A percentile compares a stretch with the other conserved stretches of the same genome.
These are phyloP conservation scores for Tolypocladium endophyticum DNA, from an alignment of 2,329 filamentous ascomycete species.

Conservation along the genomic window DNA sequence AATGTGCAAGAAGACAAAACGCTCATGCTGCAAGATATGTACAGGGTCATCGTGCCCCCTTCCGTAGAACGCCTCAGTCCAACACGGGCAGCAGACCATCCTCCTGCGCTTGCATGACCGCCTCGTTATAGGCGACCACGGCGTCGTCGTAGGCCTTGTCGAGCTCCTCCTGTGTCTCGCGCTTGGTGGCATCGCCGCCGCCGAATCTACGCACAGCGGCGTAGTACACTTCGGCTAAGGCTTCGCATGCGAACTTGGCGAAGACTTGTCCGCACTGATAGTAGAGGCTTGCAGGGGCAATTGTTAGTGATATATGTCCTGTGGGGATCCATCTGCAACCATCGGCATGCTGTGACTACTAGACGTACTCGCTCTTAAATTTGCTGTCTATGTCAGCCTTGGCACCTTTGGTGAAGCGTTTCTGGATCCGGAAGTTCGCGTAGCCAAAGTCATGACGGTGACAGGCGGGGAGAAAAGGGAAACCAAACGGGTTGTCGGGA, in stretches of 20 bases:
- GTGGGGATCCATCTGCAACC: not conserved
- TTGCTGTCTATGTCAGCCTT: conserved; percentile 36
- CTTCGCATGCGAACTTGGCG: conserved; percentile 15
- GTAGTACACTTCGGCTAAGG: conserved; percentile 29
- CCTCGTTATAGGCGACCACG: conserved; percentile 21
- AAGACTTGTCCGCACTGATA: conserved; percentile 20
- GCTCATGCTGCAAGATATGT: not conserved
- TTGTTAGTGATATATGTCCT: not conserved
- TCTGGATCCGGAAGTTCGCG: conserved; percentile 39
- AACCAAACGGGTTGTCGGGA: conserved; percentile 32
- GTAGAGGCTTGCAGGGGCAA: conserved; percentile 17
- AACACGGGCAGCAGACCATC: conserved; percentile 18
- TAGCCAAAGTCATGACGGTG: conserved; percentile 48
- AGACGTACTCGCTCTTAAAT: conserved; percentile 33
- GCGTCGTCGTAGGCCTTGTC: conserved; percentile 22
- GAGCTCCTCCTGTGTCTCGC: conserved; percentile 12
- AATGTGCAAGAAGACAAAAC: not conserved
- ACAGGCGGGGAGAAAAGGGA: conserved; percentile 33
- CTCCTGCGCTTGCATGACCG: conserved; percentile 23
- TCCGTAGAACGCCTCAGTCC: not conserved
- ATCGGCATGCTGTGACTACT: not conserved
- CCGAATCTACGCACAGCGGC: conserved; percentile 26
- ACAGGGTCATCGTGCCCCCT: not conserved
- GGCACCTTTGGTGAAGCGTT: conserved; percentile 29
- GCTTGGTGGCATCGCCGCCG: conserved; percentile 18